Evolutionary conservation across 1,284 basidiomycete genomes (phyloP).

Genomic region (Malassezia nana): DNA sequence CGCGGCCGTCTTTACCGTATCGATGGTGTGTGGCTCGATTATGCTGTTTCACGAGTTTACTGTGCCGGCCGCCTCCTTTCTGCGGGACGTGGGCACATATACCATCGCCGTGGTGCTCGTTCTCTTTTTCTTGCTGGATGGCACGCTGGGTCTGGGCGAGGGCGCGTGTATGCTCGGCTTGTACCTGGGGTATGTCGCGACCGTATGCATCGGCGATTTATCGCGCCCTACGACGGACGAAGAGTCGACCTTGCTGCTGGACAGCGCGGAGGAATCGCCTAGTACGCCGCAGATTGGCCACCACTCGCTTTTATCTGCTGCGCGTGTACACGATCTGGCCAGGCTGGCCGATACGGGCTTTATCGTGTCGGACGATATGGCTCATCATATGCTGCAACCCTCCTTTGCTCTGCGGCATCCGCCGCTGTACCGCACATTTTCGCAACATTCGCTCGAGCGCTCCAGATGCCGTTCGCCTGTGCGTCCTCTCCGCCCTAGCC

Average conservation of each 20-base stretch:
- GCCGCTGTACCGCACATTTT: neutral
- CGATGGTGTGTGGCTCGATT: conserved; percentile 86
- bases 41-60: conserved; percentile 87
- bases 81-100: conserved; percentile 90
- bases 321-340: conserved; percentile 1
- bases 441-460: neutral
- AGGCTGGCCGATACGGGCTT: neutral
- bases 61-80: conserved; percentile 67
- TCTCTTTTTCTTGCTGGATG: conserved; percentile 69
- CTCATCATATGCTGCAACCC: neutral
- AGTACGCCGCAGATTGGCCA: neutral
- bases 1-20: conserved; percentile 88
- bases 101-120: conserved; percentile 65
- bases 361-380: neutral
- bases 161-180: conserved; percentile 63
- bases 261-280: neutral
- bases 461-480: neutral
- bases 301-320: conserved; percentile 2
- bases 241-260: neutral
- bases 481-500: neutral
- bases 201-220: conserved; percentile 50
- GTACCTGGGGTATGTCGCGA: conserved; percentile 57
- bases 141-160: conserved; percentile 64
- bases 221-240: conserved; percentile 25
- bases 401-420: neutral